Evolutionary conservation across 2,329 filamentous ascomycete species (phyloP), one percentile per base, ranked within the genome.

Genomic region (Colletotrichum magnum): DNA sequence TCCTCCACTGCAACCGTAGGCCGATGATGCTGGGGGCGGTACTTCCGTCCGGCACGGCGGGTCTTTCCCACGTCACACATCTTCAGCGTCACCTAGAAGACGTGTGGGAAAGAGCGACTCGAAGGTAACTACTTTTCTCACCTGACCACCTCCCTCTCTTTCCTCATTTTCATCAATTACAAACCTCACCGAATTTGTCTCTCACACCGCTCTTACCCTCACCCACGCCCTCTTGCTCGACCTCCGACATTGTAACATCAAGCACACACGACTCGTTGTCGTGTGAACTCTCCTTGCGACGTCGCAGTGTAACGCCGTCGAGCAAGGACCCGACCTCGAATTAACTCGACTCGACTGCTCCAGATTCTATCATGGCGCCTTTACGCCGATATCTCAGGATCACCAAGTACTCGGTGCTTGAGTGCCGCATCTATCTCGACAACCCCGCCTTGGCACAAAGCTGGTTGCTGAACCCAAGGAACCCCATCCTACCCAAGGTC

Each of bases 381-480:
- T 89, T 97, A 56, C 90, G 95, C 68, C 90, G 95, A 75, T 98
- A 98, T 79, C 87, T 98, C 64, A 90, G 95, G 60, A 97, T 98
- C 74, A 95, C 93, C 64, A 95, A 95, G 78, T 93, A 94, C 80
- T 97, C 95, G 5, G 94, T 98, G 39, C 88, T 99, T n/a, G 96
- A 99, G 86, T 94, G 94, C 72, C 94, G 95, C 73, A 96, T 99
- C 74, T 98, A 98, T 80, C 90, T 98, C 54, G 95, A 98, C 73
- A 95, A 95, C 75, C 96, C 96, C 0, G 89, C 92, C 13, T 89
- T 97, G 70, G 89, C 90, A 26, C 89, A 94, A 73, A 91, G 92
- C 76, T 98, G 97, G 90, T 89, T 99, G 18, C 88, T 97, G 72
- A 92, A 93, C 75, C 87, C 92, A 43, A 89, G 91, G 72, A 86